These are phyloP conservation scores for Penicillium parvum DNA, from an alignment of 495 filamentous ascomycete species.

Conservation along the genomic window DNA sequence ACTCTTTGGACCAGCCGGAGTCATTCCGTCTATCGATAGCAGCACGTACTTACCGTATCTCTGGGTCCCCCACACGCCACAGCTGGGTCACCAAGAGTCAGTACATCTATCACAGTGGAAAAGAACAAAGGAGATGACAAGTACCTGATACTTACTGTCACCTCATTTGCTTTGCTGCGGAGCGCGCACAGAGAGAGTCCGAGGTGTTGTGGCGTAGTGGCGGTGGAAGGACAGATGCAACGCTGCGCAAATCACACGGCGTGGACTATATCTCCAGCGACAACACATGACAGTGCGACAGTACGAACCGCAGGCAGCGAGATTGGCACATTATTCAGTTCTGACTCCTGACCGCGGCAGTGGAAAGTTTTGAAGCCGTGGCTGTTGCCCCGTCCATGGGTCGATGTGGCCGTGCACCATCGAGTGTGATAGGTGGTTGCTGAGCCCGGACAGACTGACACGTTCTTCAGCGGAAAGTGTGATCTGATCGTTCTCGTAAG, in stretches of 20 bases:
- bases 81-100: conserved; percentile 2
- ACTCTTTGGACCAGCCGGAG: conserved; percentile 15
- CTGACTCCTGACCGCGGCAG: not conserved
- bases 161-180: too few species aligned
- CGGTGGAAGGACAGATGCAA: not conserved
- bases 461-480: too few species aligned
- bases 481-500: too few species aligned
- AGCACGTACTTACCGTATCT: conserved; percentile 7
- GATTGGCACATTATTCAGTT: not conserved
- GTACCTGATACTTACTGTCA: too few species aligned
- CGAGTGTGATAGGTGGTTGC: conserved; percentile 13
- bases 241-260: not conserved
- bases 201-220: not conserved
- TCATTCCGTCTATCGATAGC: conserved; percentile 15
- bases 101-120: too few species aligned
- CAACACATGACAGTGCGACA: not conserved
- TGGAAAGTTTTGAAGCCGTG: too few species aligned
- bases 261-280: not conserved
- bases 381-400: too few species aligned
- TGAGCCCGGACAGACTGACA: too few species aligned
- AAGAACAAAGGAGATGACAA: too few species aligned
- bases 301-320: conserved; percentile 1
- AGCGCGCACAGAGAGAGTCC: too few species aligned
- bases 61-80: conserved; percentile 16
- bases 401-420: conserved; percentile 7